A percentile compares a stretch with the other conserved stretches of the same genome.
These are phyloP conservation scores for Helenozyma baotianmanensis DNA, from an alignment of 805 yeast species.

Conservation along the genomic window DNA sequence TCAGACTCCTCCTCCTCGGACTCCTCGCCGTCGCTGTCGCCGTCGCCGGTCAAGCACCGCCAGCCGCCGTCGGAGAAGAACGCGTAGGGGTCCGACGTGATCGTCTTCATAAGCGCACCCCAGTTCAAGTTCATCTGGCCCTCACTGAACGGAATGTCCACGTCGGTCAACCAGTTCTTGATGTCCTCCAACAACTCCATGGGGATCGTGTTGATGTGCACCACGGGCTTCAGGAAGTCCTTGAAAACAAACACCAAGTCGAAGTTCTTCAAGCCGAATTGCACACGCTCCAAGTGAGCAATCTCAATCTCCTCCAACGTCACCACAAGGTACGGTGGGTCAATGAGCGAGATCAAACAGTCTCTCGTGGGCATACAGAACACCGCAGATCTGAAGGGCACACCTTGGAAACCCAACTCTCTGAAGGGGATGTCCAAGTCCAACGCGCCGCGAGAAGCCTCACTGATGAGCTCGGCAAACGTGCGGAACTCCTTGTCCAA, in stretches of 20 bases:
- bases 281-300: constrained; percentile 94
- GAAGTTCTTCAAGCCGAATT: constrained; percentile 92
- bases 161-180: constrained; percentile 96
- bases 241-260: constrained; percentile 96
- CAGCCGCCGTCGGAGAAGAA: constrained; percentile 95
- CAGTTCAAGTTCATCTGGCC: constrained; percentile 96
- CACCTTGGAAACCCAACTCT: constrained; percentile 96
- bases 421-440: constrained; percentile 94
- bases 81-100: constrained; percentile 87
- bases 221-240: constrained; percentile 82
- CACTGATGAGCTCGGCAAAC: constrained; percentile 88
- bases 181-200: constrained; percentile 88
- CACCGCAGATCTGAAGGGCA: constrained; percentile 91
- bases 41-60: constrained; percentile 86
- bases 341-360: constrained; percentile 88
- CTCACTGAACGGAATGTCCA: constrained; percentile 90
- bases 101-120: constrained; percentile 92
- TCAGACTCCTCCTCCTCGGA: constrained; percentile 68
- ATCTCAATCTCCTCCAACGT: constrained; percentile 89
- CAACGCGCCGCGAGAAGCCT: constrained; percentile 74
- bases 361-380: constrained; percentile 96
- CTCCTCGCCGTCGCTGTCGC: constrained; percentile 64
- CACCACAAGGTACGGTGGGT: constrained; percentile 91
- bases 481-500: constrained; percentile 87
- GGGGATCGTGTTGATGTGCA: constrained; percentile 92